Evolutionary conservation across 2,329 filamentous ascomycete species (phyloP).

Genomic region (Alternaria novae-zelandiae): DNA sequence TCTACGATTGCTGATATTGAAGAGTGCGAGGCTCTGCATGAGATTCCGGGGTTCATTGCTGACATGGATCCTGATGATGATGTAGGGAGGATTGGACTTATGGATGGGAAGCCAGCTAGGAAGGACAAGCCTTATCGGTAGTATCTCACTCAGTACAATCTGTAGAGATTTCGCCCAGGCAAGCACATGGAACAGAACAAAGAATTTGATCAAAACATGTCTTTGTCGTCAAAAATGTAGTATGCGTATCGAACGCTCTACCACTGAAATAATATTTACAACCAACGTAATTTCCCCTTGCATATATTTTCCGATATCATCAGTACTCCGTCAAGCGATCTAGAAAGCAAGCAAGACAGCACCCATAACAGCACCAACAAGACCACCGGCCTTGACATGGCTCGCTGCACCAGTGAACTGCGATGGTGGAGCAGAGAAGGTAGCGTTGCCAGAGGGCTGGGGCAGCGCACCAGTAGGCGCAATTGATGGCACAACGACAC

Average conservation of each 20-base stretch:
- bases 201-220: not conserved
- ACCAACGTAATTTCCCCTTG: not conserved
- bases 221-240: not conserved
- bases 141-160: too few species aligned
- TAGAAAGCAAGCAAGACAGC: conserved; percentile 37
- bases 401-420: conserved; percentile 40
- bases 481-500: conserved; percentile 23
- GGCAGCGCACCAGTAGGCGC: conserved; percentile 29
- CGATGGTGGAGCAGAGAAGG: conserved; percentile 22
- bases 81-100: not conserved
- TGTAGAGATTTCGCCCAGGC: not conserved
- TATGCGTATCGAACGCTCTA: not conserved
- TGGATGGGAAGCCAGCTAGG: not conserved
- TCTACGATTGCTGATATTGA: not conserved
- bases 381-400: conserved; percentile 27
- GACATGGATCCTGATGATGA: not conserved
- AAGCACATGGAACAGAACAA: not conserved
- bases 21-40: not conserved
- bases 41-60: not conserved
- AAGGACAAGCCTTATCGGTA: not conserved
- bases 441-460: conserved; percentile 26
- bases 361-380: conserved; percentile 32
- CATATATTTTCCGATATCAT: not conserved
- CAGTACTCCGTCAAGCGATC: not conserved
- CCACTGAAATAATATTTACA: not conserved